A percentile compares a stretch with the other conserved stretches of the same genome.
These are phyloP conservation scores for Talaromyces sp. DNA, from an alignment of 2,329 filamentous ascomycete genomes.

Conservation along the genomic window DNA sequence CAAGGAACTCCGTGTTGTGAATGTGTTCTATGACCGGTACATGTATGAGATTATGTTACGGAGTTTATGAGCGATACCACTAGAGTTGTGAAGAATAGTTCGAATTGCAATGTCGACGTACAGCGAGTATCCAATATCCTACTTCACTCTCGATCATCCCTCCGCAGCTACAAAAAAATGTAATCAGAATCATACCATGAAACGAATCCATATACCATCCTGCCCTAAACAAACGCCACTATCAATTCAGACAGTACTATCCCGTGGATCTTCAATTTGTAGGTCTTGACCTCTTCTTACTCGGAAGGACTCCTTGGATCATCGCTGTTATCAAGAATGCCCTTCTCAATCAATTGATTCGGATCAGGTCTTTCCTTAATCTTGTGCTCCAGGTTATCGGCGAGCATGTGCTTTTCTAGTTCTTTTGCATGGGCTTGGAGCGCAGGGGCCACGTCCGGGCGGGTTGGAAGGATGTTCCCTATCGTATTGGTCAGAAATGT, in stretches of 20 bases:
- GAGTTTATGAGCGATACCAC: not conserved
- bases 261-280: not conserved
- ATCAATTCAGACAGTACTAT: constrained; percentile 8
- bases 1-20: not conserved
- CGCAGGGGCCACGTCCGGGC: constrained; percentile 69
- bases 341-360: constrained; percentile 71
- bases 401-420: constrained; percentile 82
- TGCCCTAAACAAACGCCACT: constrained; percentile 4
- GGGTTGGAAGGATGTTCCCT: constrained; percentile 82
- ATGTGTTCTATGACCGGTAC: not conserved
- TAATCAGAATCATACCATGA: not conserved
- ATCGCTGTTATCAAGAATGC: constrained; percentile 68
- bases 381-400: constrained; percentile 81
- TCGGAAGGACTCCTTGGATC: constrained; percentile 33
- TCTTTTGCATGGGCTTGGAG: constrained; percentile 78
- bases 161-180: not conserved
- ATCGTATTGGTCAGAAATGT: constrained; percentile 6
- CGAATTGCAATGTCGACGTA: not conserved
- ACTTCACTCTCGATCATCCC: not conserved
- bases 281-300: not conserved
- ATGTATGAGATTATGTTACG: not conserved
- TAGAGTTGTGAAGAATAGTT: not conserved
- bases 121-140: not conserved
- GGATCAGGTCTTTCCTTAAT: constrained; percentile 72
- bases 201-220: not conserved